Evolutionary conservation across 2,329 filamentous ascomycete species (phyloP).

Genomic region (Pleoardoris graminearum): DNA sequence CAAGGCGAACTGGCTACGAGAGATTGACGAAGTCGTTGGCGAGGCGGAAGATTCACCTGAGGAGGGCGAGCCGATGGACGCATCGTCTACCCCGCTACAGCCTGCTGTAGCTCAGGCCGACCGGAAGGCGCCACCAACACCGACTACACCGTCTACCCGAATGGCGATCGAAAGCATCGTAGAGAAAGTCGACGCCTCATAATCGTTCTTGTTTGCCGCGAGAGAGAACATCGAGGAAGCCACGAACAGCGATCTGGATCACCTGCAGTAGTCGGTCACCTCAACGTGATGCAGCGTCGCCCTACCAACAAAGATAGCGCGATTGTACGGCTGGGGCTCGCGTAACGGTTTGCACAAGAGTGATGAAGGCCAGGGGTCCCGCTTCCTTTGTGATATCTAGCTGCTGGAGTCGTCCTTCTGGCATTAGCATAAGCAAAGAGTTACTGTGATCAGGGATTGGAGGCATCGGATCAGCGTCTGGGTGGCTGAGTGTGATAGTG

Average conservation of each 20-base stretch:
- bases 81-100: constrained; percentile 24
- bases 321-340: neutral
- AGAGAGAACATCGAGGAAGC: neutral
- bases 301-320: neutral
- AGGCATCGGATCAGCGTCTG: neutral
- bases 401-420: neutral
- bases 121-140: constrained; percentile 40
- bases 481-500: neutral
- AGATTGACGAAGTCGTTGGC: constrained; percentile 54
- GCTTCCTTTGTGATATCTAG: too few relatives aligned
- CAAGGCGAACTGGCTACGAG: constrained; percentile 61
- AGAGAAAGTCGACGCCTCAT: constrained; percentile 42
- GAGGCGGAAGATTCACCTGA: constrained; percentile 29
- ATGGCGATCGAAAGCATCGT: constrained; percentile 48
- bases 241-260: neutral
- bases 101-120: constrained; percentile 26
- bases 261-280: neutral
- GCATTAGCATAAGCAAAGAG: neutral
- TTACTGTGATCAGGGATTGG: neutral
- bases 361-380: neutral
- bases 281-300: neutral
- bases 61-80: constrained; percentile 25
- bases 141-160: constrained; percentile 42
- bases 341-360: neutral
- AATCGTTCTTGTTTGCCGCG: constrained; percentile 13